Evolutionary conservation across 495 filamentous ascomycete genomes (phyloP).

Genomic region (Tetracladium setigerum): DNA sequence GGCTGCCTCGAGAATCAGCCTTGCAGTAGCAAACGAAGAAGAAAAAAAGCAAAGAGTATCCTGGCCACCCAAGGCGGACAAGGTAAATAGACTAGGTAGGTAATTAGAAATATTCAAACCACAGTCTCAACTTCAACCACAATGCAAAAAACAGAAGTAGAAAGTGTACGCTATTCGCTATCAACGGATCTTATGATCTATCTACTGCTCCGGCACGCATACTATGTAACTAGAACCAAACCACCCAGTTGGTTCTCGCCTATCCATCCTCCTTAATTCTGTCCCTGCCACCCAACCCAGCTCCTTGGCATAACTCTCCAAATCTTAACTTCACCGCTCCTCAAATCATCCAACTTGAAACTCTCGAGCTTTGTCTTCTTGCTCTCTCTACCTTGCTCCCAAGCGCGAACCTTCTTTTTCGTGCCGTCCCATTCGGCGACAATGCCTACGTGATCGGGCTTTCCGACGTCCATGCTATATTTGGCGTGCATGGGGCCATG

Average conservation of each 20-base stretch:
- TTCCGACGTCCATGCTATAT: constrained; percentile 82
- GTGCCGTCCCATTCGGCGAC: constrained; percentile 99
- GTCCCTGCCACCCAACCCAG: constrained; percentile 82
- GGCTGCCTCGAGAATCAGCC: too few relatives aligned
- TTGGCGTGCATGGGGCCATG: constrained; percentile 92
- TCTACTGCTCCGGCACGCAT: too few relatives aligned
- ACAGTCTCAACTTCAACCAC: constrained; percentile 1
- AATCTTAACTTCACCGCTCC: constrained; percentile 93
- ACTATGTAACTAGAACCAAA: too few relatives aligned
- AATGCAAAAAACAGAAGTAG: not conserved
- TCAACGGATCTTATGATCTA: too few relatives aligned
- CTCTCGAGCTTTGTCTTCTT: constrained; percentile 92
- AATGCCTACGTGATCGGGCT: constrained; percentile 88
- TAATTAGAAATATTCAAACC: too few relatives aligned
- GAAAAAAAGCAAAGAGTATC: too few relatives aligned
- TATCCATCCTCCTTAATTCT: constrained; percentile 13
- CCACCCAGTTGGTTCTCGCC: too few relatives aligned
- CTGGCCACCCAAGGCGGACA: too few relatives aligned
- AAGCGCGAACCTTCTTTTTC: constrained; percentile 93
- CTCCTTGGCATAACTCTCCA: constrained; percentile 90
- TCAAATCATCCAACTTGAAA: constrained; percentile 84
- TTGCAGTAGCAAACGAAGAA: too few relatives aligned
- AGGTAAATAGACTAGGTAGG: too few relatives aligned
- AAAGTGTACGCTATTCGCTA: too few relatives aligned
- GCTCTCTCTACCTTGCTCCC: constrained; percentile 92